These are phyloP conservation scores for Fusarium secorum DNA, from an alignment of 2,329 filamentous ascomycete species.

Conservation along the genomic window DNA sequence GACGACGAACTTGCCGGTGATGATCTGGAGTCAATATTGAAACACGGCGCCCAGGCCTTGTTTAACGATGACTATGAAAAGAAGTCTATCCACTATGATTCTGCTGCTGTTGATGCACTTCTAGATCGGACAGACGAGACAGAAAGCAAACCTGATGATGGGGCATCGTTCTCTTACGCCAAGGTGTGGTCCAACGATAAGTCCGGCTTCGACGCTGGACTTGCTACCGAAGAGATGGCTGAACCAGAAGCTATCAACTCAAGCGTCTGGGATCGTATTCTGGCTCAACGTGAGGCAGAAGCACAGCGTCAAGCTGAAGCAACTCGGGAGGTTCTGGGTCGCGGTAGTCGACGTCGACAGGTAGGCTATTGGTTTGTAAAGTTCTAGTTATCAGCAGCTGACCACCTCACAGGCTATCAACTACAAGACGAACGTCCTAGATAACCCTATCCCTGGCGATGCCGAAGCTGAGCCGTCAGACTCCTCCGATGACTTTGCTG, in stretches of 20 bases:
- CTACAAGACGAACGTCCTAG: conserved; percentile 44
- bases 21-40: conserved; percentile 87
- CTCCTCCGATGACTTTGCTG: conserved; percentile 48
- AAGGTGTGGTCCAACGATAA: conserved; percentile 91
- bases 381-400: conserved; percentile 8
- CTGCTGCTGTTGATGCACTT: conserved; percentile 82
- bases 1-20: conserved; percentile 79
- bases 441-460: conserved; percentile 39
- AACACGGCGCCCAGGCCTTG: conserved; percentile 84
- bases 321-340: conserved; percentile 78
- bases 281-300: conserved; percentile 80
- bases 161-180: conserved; percentile 88
- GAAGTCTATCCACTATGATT: conserved; percentile 82
- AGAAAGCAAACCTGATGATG: conserved; percentile 72
- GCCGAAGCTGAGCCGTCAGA: conserved; percentile 43
- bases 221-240: conserved; percentile 61
- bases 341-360: conserved; percentile 77
- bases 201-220: conserved; percentile 68
- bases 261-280: conserved; percentile 88
- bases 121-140: conserved; percentile 87
- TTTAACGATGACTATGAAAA: conserved; percentile 78
- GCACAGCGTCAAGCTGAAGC: conserved; percentile 75
- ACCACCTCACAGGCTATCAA: conserved; percentile 45
- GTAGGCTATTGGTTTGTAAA: conserved; percentile 36
- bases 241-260: conserved; percentile 65